Percentiles rank a stretch among this genome's conserved stretches.
phyloP scores from a whole-genome alignment of 768 basidiomycete species.

The Pleurotus tuoliensis region DNA sequence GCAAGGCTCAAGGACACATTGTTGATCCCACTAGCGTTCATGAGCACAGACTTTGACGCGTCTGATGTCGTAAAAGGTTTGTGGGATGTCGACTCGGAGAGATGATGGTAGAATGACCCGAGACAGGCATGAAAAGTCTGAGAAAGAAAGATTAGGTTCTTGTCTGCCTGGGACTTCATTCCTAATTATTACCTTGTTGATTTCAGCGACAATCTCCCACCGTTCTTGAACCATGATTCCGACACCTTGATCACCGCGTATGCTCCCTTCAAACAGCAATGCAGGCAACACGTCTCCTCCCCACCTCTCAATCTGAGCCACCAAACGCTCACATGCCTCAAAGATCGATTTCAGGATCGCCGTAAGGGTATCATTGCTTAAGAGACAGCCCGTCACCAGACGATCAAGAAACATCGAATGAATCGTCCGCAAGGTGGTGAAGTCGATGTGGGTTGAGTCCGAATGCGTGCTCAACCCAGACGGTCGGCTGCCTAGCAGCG shows the following conservation, averaged over 20 bases:
- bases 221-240: conserved; percentile 75
- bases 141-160: not conserved
- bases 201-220: conserved; percentile 62
- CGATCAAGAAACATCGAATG: conserved; percentile 81
- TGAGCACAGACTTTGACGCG: conserved; percentile 64
- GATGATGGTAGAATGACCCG: conserved; percentile 75
- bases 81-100: conserved; percentile 73
- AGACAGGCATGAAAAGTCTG: conserved; percentile 68
- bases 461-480: conserved; percentile 19
- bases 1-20: not conserved
- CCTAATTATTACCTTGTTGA: conserved; percentile 61
- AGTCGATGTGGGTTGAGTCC: conserved; percentile 57
- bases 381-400: conserved; percentile 72
- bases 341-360: conserved; percentile 67
- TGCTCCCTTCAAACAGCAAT: conserved; percentile 75
- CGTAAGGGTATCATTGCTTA: conserved; percentile 63
- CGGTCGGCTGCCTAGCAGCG: conserved; percentile 20
- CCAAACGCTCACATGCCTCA: conserved; percentile 82
- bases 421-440: conserved; percentile 78
- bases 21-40: conserved; percentile 52
- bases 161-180: not conserved
- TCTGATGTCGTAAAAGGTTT: conserved; percentile 67
- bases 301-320: conserved; percentile 89
- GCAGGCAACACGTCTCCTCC: conserved; percentile 88
- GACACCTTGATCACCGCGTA: conserved; percentile 56